Base-by-base conservation (phyloP, 495 filamentous ascomycete genomes). In the Chaetomium fimeti region DNA sequence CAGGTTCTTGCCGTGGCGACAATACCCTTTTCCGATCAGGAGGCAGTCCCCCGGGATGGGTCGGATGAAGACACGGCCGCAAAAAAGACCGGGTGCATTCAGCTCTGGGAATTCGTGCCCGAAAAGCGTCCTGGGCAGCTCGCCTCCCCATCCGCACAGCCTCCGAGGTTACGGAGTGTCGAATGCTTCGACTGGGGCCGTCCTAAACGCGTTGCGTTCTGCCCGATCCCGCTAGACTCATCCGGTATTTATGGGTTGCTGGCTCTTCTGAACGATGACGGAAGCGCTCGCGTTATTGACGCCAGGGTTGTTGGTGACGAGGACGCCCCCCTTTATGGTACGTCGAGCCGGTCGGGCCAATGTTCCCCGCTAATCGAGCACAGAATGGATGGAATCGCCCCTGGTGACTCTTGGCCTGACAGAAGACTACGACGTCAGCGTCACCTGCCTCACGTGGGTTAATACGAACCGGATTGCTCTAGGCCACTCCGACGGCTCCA, bases 371-470 rank as follows among this genome's bases (percentile, higher is more conserved):
- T 74, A 42, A 75, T 58, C 18, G 5, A 2, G 40, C 16, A 20
- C 47, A 81, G 80, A 79, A 61, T 73, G 74, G 67, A 64, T 81
- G 3, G 66, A 78, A 20, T 55, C 71, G 7, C 74, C 79, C n/a
- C 68, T 79, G 56, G 74, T 64, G 0, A 71, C 75, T 18, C 76
- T 84, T 28, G 72, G 73, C 28, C 72, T 76, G 28, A 65, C 67
- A 0, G 72, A 69, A 25, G 80, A 82, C 63, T 71, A 79, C 69
- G 74, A 74, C 48, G 65, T 81, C 56, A 70, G 73, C 24, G 77
- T 77, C n/a, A 81, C 78, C 36, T 78, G 76, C 68, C 74, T 83
- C 32, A 73, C 78, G 16, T 83, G 80, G 80, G 68, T 79, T 5
- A 81, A 78, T 60, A 74, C 72, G 59, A 83, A 83, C 67, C 78